Evolutionary conservation across 805 yeast species (phyloP).

Genomic region (Monosporozyma servazzii): DNA sequence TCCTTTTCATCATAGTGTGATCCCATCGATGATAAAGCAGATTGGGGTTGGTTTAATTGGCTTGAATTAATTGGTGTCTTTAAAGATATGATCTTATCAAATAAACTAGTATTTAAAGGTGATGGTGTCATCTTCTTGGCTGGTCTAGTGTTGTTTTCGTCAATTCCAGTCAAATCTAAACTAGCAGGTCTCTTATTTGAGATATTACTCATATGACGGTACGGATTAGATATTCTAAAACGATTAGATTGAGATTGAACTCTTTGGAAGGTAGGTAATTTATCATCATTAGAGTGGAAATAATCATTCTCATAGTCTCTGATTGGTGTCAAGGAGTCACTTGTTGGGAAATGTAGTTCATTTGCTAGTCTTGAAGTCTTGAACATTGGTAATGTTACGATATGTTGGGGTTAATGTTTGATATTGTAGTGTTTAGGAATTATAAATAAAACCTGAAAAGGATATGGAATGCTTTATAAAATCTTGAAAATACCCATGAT

Average conservation of each 20-base stretch:
- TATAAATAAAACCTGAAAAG: neutral
- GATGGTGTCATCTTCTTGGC: conserved; percentile 32
- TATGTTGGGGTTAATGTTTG: neutral
- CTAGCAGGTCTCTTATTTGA: conserved; percentile 20
- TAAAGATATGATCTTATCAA: conserved; percentile 10
- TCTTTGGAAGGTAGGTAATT: conserved; percentile 12
- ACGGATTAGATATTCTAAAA: conserved; percentile 3
- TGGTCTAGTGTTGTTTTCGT: neutral
- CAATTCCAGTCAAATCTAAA: conserved; percentile 14
- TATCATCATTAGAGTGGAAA: conserved; percentile 21
- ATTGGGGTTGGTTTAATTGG: neutral
- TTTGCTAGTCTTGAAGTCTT: conserved; percentile 20
- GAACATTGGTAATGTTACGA: conserved; percentile 15
- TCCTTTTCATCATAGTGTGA: neutral
- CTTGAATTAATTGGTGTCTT: neutral
- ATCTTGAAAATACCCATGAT: neutral
- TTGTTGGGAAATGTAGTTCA: conserved; percentile 18
- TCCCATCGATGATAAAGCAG: neutral
- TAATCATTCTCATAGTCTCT: conserved; percentile 25
- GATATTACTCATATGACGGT: conserved; percentile 1
- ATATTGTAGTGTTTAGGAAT: neutral
- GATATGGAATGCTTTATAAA: neutral
- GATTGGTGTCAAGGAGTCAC: conserved; percentile 25
- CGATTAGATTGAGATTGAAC: neutral
- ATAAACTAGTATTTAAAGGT: conserved; percentile 24